phyloP scores from a whole-genome alignment of 2,329 filamentous ascomycete genomes.

The Lachnellula suecica region DNA sequence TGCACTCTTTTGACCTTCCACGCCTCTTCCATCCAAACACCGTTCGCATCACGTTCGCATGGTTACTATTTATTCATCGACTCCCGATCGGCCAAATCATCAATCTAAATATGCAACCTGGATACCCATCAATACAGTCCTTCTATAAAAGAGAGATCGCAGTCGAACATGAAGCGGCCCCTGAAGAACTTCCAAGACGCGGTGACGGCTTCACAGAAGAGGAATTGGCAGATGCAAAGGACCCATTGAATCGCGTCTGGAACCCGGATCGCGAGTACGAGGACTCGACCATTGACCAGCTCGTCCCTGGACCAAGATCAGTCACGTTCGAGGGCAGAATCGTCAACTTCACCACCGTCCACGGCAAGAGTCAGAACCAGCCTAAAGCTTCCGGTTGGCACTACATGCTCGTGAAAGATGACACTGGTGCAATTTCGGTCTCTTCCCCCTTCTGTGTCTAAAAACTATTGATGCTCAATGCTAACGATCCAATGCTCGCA shows the following conservation, averaged over 20 bases:
- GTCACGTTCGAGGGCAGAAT: slow-evolving; percentile 54
- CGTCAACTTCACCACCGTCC: slow-evolving; percentile 51
- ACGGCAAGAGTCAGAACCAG: slow-evolving; percentile 41
- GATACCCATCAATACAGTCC: slow-evolving; percentile 29
- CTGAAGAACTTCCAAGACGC: slow-evolving; percentile 13
- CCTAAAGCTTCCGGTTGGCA: slow-evolving; percentile 49
- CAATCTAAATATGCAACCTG: slow-evolving; percentile 12
- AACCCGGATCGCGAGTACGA: slow-evolving; percentile 46
- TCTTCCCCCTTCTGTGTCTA: slow-evolving; percentile 9
- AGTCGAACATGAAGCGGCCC: background rate
- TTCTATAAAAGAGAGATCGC: slow-evolving; percentile 27
- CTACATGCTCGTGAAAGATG: slow-evolving; percentile 55
- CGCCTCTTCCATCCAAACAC: no score
- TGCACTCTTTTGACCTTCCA: background rate
- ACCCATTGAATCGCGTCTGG: slow-evolving; percentile 39
- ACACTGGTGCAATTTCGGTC: slow-evolving; percentile 53
- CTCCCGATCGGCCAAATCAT: background rate
- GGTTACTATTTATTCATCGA: background rate
- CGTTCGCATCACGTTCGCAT: no score
- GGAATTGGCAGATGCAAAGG: slow-evolving; percentile 40
- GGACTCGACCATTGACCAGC: slow-evolving; percentile 43
- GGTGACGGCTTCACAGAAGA: slow-evolving; percentile 54
- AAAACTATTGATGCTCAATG: background rate
- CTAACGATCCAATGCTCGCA: slow-evolving; percentile 20
- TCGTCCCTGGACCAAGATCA: slow-evolving; percentile 48